A percentile compares a stretch with the other conserved stretches of the same genome.
Conservation (phyloP, 495 filamentous ascomycete species). For the Platismatia glauca region DNA sequence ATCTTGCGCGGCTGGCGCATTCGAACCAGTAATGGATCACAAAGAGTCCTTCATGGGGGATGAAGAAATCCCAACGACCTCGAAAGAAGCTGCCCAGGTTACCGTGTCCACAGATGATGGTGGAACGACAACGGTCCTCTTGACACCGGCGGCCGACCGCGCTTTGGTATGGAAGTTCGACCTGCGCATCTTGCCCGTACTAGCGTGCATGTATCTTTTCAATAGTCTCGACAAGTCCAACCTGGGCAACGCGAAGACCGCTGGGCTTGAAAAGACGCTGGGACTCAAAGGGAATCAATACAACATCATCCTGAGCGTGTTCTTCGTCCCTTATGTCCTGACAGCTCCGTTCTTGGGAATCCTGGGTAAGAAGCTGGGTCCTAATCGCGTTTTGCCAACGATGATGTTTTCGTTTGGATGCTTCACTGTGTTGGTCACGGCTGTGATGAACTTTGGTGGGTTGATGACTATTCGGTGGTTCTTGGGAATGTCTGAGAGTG, state of each 20-base stretch:
- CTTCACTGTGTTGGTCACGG: constrained; percentile 48
- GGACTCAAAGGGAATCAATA: constrained; percentile 55
- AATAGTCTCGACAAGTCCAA: constrained; percentile 62
- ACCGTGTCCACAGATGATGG: neutral
- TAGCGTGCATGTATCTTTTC: constrained; percentile 60
- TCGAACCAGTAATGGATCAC: neutral
- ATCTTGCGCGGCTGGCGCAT: neutral
- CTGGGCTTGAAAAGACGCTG: constrained; percentile 45
- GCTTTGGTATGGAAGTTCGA: constrained; percentile 59
- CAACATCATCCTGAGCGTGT: constrained; percentile 62
- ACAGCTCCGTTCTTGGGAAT: constrained; percentile 59
- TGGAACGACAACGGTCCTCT: neutral
- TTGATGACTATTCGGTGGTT: constrained; percentile 59
- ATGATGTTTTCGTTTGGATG: constrained; percentile 61
- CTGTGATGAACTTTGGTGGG: constrained; percentile 53
- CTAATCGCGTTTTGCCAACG: constrained; percentile 52
- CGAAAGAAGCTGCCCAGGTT: neutral
- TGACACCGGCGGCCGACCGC: constrained; percentile 40
- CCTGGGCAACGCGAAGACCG: constrained; percentile 63
- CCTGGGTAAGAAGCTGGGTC: constrained; percentile 58
- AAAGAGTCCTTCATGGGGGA: neutral
- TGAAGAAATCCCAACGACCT: neutral
- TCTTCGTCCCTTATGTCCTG: constrained; percentile 71
- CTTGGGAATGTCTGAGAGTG: constrained; percentile 62
- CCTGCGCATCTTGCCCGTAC: constrained; percentile 49